Percentiles rank a stretch among this genome's conserved stretches.
phyloP scores from a whole-genome alignment of 768 basidiomycete species.

The Boletus sensibilis region DNA sequence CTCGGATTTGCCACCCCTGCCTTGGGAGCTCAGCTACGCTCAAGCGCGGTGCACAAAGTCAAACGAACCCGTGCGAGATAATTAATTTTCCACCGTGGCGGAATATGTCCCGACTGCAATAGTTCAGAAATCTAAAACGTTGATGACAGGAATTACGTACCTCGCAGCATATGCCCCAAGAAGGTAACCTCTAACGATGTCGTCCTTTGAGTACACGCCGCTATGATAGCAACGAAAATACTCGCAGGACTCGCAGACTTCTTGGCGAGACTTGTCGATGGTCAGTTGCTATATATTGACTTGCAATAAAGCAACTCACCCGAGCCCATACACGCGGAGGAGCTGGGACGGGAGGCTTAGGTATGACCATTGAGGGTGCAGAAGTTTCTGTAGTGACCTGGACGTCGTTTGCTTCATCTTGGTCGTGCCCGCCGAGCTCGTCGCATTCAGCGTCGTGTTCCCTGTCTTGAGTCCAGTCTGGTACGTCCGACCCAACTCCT shows the following conservation, averaged over 20 bases:
- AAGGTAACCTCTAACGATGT: slow-evolving; percentile 71
- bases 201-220: slow-evolving; percentile 67
- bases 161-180: slow-evolving; percentile 67
- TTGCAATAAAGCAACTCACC: slow-evolving; percentile 29
- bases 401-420: slow-evolving; percentile 7
- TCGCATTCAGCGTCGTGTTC: slow-evolving; percentile 19
- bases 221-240: slow-evolving; percentile 71
- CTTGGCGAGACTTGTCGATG: slow-evolving; percentile 65
- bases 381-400: slow-evolving; percentile 15
- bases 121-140: slow-evolving; percentile 11
- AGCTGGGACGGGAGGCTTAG: slow-evolving; percentile 27
- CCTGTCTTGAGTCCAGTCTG: slow-evolving; percentile 28
- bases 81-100: slow-evolving; percentile 65
- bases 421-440: slow-evolving; percentile 3
- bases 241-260: slow-evolving; percentile 77
- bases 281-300: not conserved
- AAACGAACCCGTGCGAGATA: slow-evolving; percentile 76
- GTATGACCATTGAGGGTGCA: not conserved
- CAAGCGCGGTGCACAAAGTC: not conserved
- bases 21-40: not conserved
- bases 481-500: slow-evolving; percentile 1
- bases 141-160: slow-evolving; percentile 37
- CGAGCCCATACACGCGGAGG: slow-evolving; percentile 45
- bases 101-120: slow-evolving; percentile 65
- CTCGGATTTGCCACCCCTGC: slow-evolving; percentile 69